Evolutionary conservation across 2,329 filamentous ascomycete genomes (phyloP).

Genomic region (Blumeriella jaapii): DNA sequence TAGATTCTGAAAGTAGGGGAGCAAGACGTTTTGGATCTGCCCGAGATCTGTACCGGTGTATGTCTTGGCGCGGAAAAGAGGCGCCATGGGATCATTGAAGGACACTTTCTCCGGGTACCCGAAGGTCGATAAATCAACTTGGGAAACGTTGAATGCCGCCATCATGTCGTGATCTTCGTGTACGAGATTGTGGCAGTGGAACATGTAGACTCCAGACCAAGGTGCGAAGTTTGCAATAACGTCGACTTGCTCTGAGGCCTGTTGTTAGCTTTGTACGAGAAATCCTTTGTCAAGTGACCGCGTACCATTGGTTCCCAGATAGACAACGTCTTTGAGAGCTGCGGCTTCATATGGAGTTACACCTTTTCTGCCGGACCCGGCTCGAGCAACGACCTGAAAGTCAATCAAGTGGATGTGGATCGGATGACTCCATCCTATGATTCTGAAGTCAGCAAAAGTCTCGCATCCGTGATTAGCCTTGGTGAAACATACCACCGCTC

Average conservation of each 20-base stretch:
- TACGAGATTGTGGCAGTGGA: conserved; percentile 29
- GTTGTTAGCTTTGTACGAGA: too few species aligned
- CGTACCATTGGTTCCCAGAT: conserved; percentile 33
- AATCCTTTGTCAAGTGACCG: neutral
- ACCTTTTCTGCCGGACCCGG: conserved; percentile 27
- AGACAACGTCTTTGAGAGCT: conserved; percentile 47
- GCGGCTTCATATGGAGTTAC: conserved; percentile 38
- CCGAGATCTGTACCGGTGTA: conserved; percentile 13
- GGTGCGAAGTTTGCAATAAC: conserved; percentile 41
- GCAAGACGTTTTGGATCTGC: conserved; percentile 8
- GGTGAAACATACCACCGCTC: conserved; percentile 7
- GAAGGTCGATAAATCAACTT: conserved; percentile 2
- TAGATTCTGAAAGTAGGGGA: conserved; percentile 13
- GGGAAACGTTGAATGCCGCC: conserved; percentile 4
- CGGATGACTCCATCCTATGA: conserved; percentile 15
- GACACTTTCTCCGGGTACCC: conserved; percentile 10
- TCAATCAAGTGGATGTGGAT: conserved; percentile 48
- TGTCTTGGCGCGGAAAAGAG: conserved; percentile 16
- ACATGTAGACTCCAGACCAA: conserved; percentile 41
- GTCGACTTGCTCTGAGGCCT: conserved; percentile 37
- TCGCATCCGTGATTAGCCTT: neutral
- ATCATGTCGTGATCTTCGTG: conserved; percentile 28
- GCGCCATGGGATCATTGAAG: conserved; percentile 24
- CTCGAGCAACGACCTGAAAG: conserved; percentile 40
- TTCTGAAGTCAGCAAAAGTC: neutral